These are phyloP conservation scores for Lactarius psammicola DNA, from an alignment of 768 basidiomycete genomes.

Conservation along the genomic window DNA sequence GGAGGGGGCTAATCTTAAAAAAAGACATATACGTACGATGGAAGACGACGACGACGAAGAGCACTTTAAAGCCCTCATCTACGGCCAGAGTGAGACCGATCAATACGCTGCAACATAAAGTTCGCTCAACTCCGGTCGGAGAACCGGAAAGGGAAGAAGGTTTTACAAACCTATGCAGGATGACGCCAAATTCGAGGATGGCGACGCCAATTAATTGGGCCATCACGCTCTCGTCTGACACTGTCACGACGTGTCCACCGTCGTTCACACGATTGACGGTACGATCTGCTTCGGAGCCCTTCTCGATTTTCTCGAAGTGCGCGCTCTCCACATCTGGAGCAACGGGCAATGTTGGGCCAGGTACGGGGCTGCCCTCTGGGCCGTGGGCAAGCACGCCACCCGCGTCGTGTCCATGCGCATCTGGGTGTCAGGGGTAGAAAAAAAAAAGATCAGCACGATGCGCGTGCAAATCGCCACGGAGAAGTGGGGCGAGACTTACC, in stretches of 20 bases:
- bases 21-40: slow-evolving; percentile 67
- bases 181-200: slow-evolving; percentile 92
- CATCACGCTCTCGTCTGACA: slow-evolving; percentile 30
- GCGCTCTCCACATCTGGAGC: slow-evolving; percentile 6
- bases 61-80: slow-evolving; percentile 69
- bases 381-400: slow-evolving; percentile 68
- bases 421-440: slow-evolving; percentile 36
- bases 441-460: not conserved
- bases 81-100: slow-evolving; percentile 94
- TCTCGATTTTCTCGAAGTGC: not conserved
- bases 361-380: slow-evolving; percentile 46
- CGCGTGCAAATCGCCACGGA: not conserved
- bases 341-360: not conserved
- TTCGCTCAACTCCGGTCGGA: not conserved
- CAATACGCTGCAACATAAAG: slow-evolving; percentile 51
- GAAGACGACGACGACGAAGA: slow-evolving; percentile 90
- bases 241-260: slow-evolving; percentile 37
- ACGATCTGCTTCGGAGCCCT: not conserved
- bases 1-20: too few species aligned
- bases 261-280: slow-evolving; percentile 35
- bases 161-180: slow-evolving; percentile 65
- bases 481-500: slow-evolving; percentile 40
- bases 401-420: slow-evolving; percentile 63
- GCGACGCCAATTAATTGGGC: slow-evolving; percentile 85
- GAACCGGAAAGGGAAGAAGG: not conserved